phyloP scores from a whole-genome alignment of 768 basidiomycete genomes.

The Mycena filopes region DNA sequence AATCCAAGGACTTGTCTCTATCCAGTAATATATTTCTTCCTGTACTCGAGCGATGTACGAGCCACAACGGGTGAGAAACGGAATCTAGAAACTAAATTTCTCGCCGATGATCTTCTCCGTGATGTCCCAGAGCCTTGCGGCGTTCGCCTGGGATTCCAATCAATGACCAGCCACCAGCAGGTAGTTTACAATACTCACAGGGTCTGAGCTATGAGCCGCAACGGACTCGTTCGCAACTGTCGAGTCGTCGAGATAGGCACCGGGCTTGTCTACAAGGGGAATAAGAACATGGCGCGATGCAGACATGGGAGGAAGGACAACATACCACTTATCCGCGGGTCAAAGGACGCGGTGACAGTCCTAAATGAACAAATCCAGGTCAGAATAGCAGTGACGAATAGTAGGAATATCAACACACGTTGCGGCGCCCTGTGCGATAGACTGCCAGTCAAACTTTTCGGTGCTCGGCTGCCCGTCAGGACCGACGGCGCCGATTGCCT shows the following conservation, averaged over 20 bases:
- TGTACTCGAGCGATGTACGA: too few species aligned
- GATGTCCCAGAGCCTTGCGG: too few species aligned
- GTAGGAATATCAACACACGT: not conserved
- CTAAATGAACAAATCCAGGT: not conserved
- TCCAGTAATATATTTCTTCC: too few species aligned
- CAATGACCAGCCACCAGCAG: too few species aligned
- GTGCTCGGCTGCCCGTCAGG: not conserved
- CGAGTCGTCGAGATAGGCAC: not conserved
- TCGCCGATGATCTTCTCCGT: too few species aligned
- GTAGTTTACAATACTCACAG: not conserved
- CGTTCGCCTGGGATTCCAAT: too few species aligned
- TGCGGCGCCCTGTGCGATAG: not conserved
- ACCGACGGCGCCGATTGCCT: not conserved
- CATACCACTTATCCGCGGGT: not conserved
- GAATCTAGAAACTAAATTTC: too few species aligned
- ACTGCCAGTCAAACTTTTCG: not conserved
- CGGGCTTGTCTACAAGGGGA: not conserved
- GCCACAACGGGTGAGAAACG: too few species aligned
- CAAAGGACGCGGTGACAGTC: not conserved
- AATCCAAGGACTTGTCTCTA: too few species aligned
- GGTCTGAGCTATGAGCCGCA: slow-evolving; percentile 6
- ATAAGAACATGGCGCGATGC: too few species aligned
- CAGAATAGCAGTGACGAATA: not conserved
- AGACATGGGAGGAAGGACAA: not conserved
- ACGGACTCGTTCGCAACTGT: not conserved